A percentile compares a stretch with the other conserved stretches of the same genome.
Evolutionary conservation across 371 early-diverging fungal genomes (phyloP).

Genomic region (Rhizopus sp.): DNA sequence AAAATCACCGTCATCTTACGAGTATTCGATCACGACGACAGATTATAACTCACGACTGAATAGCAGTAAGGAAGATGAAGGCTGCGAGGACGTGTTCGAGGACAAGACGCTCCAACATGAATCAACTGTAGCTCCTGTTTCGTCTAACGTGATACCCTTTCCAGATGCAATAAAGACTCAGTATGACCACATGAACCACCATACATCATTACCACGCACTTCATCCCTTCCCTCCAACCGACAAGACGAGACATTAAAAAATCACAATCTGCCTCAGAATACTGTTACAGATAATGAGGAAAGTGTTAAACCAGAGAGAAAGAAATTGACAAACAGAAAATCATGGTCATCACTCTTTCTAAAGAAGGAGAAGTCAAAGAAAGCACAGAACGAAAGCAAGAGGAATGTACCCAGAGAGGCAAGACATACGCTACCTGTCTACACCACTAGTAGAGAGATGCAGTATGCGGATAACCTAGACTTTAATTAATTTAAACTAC

Average conservation of each 20-base stretch:
- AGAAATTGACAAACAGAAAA: conserved; percentile 17
- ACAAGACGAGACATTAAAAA: conserved; percentile 1
- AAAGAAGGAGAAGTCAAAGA: conserved; percentile 23
- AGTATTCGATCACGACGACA: background rate
- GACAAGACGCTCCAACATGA: too few relatives aligned
- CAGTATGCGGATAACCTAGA: too few relatives aligned
- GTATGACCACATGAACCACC: background rate
- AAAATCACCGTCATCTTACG: background rate
- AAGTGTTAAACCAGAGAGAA: background rate
- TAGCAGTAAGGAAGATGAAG: too few relatives aligned
- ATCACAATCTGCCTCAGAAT: conserved; percentile 3
- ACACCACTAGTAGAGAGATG: too few relatives aligned
- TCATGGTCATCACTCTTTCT: conserved; percentile 23
- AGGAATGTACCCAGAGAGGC: conserved; percentile 12
- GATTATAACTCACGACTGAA: too few relatives aligned
- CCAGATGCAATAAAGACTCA: background rate
- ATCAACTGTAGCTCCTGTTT: background rate
- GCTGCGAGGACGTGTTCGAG: too few relatives aligned
- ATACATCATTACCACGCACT: background rate
- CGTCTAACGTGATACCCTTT: background rate
- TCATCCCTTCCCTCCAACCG: background rate
- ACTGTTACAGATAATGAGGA: background rate
- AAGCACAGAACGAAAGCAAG: conserved; percentile 5
- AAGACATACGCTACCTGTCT: too few relatives aligned
- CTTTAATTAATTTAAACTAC: too few relatives aligned